Evolutionary conservation across 148 eudicot species (phyloP), one percentile per base, ranked within the genome.

Genomic region (Suaeda aralocaspica): DNA sequence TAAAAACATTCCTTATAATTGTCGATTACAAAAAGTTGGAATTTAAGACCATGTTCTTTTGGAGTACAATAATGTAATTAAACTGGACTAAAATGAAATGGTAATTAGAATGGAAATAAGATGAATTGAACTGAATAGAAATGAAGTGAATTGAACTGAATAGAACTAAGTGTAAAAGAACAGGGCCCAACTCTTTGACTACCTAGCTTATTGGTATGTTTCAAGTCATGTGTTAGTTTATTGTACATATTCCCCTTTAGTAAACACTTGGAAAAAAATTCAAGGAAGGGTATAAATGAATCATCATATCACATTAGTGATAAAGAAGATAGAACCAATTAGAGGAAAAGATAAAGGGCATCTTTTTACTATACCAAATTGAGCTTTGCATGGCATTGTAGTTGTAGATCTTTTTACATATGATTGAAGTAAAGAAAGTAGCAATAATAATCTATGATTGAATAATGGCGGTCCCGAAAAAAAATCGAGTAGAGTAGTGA

Each of bases 381-480:
- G 11, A 51, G 52, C 33, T 18, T 31, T 49, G 29, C 29, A 50
- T 19, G 59, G 9, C 41, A n/a, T n/a, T n/a, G n/a, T n/a, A n/a
- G n/a, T 48, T 14, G 31, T 45, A 48, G 25, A 45, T 60, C 39
- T 51, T 22, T 36, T 36, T 36, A 36, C 8, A 3, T 49, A 24
- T 36, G 75, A 25, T 61, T 31, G 34, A 33, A 34, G 58, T 48
- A 72, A 36, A 62, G 28, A 9, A 12, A 30, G 22, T 49, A 18
- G 25, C 55, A 60, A 60, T 31, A n/a, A 48, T 45, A 45, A 49
- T 1, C 24, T 49, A 49, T 48, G 53, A 49, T 49, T 49, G 53
- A 73, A 65, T 18, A 75, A 60, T 63, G 74, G 78, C 73, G 71
- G 70, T 70, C 79, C 79, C 66, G 44, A 75, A 63, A 36, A 36